Evolutionary conservation across 371 early-diverging fungal species (phyloP).

Genomic region (Sporodiniella umbellata): DNA sequence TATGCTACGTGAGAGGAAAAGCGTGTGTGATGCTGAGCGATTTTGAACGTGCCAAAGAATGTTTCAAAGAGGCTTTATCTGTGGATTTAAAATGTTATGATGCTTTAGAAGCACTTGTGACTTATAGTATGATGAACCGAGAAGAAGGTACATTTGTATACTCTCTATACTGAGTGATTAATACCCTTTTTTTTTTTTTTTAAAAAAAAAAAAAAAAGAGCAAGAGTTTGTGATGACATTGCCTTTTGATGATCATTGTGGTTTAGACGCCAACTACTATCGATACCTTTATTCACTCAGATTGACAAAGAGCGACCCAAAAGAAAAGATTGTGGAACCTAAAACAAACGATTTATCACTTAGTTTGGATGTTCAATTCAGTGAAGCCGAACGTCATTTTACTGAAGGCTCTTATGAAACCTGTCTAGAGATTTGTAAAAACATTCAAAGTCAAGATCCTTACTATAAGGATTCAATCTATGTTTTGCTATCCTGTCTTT

Average conservation of each 20-base stretch:
- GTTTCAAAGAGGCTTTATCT: conserved; percentile 61
- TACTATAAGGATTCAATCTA: conserved; percentile 57
- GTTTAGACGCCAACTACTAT: conserved; percentile 56
- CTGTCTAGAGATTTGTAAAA: conserved; percentile 53
- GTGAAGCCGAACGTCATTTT: conserved; percentile 57
- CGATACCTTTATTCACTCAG: conserved; percentile 57
- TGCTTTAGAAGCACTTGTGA: conserved; percentile 60
- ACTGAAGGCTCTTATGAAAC: conserved; percentile 52
- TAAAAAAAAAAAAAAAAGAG: conserved; percentile 30
- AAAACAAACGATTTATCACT: conserved; percentile 38
- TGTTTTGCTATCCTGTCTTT: conserved; percentile 61
- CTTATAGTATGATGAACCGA: conserved; percentile 58
- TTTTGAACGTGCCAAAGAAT: conserved; percentile 51
- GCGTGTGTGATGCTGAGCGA: conserved; percentile 54
- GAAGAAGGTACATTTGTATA: conserved; percentile 53
- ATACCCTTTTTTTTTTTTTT: too few relatives aligned
- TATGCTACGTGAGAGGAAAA: conserved; percentile 64
- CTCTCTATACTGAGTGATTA: neutral
- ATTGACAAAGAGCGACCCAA: conserved; percentile 52
- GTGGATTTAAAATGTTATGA: conserved; percentile 71
- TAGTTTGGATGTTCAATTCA: conserved; percentile 59
- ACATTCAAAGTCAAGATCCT: conserved; percentile 59
- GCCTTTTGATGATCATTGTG: conserved; percentile 55
- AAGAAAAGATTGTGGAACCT: conserved; percentile 38
- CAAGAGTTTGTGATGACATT: conserved; percentile 54